phyloP scores from a whole-genome alignment of 192 early-diverging fungal genomes.

The Coemansia aciculifera region DNA sequence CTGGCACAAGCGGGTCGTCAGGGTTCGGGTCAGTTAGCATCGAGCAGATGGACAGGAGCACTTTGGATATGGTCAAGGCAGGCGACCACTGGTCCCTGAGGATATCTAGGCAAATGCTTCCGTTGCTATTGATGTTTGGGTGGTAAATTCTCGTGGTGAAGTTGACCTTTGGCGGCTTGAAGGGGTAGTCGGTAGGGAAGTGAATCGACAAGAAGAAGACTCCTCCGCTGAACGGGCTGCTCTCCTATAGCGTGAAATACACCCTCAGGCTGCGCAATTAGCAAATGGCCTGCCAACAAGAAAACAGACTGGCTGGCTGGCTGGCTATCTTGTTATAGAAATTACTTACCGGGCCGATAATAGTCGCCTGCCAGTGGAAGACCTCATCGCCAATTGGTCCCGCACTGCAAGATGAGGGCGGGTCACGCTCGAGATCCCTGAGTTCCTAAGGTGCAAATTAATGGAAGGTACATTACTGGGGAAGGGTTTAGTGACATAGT shows the following conservation, averaged over 20 bases:
- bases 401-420: conserved; percentile 95
- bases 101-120: conserved; percentile 97
- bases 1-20: conserved; percentile 95
- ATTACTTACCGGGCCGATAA: conserved; percentile 86
- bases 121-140: conserved; percentile 98
- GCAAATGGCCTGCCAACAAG: not conserved
- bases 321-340: conserved; percentile 10
- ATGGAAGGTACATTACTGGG: not conserved
- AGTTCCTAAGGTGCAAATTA: conserved; percentile 66
- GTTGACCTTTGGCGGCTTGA: conserved; percentile 97
- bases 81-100: conserved; percentile 99
- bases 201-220: conserved; percentile 97
- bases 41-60: conserved; percentile 97
- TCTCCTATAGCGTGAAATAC: conserved; percentile 57
- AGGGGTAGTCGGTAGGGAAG: conserved; percentile 98
- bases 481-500: not conserved
- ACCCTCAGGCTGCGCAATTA: not conserved
- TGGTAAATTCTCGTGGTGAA: conserved; percentile 98
- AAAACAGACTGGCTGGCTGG: conserved; percentile 5
- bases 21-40: conserved; percentile 99
- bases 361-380: conserved; percentile 97
- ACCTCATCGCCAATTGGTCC: conserved; percentile 91
- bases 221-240: conserved; percentile 91
- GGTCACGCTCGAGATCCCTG: conserved; percentile 94
- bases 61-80: conserved; percentile 97